phyloP scores from a whole-genome alignment of 2,329 filamentous ascomycete species.

The Chaetothyriales sp. region DNA sequence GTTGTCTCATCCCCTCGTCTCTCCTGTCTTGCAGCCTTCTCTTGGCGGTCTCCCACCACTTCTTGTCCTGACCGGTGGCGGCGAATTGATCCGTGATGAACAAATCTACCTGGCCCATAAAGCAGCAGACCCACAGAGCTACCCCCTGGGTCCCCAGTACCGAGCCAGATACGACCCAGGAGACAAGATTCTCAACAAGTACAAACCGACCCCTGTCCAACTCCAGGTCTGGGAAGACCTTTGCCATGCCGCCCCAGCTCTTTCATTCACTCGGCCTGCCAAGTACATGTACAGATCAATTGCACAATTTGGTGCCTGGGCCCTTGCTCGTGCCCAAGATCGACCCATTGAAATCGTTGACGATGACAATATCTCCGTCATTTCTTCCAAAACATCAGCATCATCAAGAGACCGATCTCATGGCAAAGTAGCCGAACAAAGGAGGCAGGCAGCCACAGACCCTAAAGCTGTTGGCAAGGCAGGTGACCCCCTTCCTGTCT shows the following conservation, averaged over 20 bases:
- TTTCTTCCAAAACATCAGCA: constrained; percentile 44
- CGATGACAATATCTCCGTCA: constrained; percentile 61
- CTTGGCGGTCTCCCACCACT: constrained; percentile 80
- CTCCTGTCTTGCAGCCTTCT: constrained; percentile 72
- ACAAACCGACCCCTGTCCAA: constrained; percentile 76
- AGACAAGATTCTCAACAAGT: constrained; percentile 41
- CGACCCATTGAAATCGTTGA: constrained; percentile 65
- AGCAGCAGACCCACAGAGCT: constrained; percentile 66
- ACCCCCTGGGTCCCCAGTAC: constrained; percentile 50
- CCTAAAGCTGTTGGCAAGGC: constrained; percentile 56
- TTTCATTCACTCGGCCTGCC: constrained; percentile 91
- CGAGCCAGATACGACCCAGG: constrained; percentile 48
- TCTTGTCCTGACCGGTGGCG: constrained; percentile 72
- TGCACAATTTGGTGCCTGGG: constrained; percentile 88
- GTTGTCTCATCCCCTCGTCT: constrained; percentile 74
- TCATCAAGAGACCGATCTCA: constrained; percentile 18
- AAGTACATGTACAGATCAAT: constrained; percentile 92
- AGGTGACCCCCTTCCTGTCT: constrained; percentile 66
- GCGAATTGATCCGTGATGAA: constrained; percentile 80
- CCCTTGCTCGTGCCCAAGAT: constrained; percentile 66
- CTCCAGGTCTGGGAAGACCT: constrained; percentile 93
- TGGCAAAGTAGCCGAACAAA: constrained; percentile 12
- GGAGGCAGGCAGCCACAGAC: constrained; percentile 11
- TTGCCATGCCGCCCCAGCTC: constrained; percentile 78
- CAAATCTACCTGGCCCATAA: constrained; percentile 94